Evolutionary conservation across 257 asterid genomes (phyloP), one percentile per base, ranked within the genome.

Genomic region (Henckelia pumila): DNA sequence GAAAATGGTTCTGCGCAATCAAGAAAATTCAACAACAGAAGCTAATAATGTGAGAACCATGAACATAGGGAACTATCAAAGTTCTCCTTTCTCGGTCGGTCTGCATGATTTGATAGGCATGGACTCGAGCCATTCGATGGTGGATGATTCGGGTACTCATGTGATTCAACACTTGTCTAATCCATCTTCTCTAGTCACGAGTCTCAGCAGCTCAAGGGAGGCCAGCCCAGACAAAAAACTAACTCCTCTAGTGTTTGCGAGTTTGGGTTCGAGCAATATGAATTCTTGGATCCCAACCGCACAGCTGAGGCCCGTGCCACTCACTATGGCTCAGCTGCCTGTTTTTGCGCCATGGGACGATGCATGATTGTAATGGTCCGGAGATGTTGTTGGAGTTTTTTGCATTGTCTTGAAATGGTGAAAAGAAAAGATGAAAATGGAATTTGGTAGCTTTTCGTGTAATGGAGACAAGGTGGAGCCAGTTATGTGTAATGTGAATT

Each of bases 271-370:
- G n/a, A 70, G 61, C 9, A 76, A 50, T 8, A 64, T 69, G 56
- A 66, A 44, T 40, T 64, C 84, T 4, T 81, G 91, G 87, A 73
- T 82, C 25, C 76, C 89, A 14, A 63, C 83, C 0, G 74, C 76
- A 21, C 88, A 66, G 74, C 66, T 71, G 32, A 77, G 82, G 83
- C 76, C 87, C 0, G 78, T 77, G 16, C 88, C 80, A 2, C 80
- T 85, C 67, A 71, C 88, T 44, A 40, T 80, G 72, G 71, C 87
- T 66, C 94, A 92, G 78, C 55, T 87, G 73, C 98, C 95, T 9
- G 83, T 84, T 9, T 92, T 84, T 30, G 85, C 98, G 0, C 80
- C 95, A 0, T 83, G 95, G 96, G 85, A 81, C 35, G 87, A 89
- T 30, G 72, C 82, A 4, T 86, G 73, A 76, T 1, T 14, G 52